Base-by-base conservation (phyloP, 2,329 filamentous ascomycete species). In the Thielaviopsis musarum region DNA sequence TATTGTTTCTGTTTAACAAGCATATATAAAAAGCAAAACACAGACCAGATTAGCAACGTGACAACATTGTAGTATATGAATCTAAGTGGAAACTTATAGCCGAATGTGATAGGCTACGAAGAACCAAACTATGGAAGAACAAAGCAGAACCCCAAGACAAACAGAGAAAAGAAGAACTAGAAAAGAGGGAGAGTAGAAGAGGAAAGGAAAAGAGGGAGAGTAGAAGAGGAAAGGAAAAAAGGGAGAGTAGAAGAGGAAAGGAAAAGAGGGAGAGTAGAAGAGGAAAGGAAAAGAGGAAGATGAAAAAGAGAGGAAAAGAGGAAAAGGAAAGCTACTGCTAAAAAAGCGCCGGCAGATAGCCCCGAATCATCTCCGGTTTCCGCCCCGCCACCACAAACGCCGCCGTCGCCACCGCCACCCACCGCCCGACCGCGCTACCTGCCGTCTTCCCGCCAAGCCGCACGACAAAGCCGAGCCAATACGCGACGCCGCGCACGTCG, bases 381-480 rank as follows among this genome's bases (percentile, higher is more conserved):
- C 41, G 41, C 21, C 38, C 49, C 26, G 55, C 48, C 28, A 30
- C 58, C 45, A 45, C 62, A 15, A 52, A 41, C 15, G 56, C 57
- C 22, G 59, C 52, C 3, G 59, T 49, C 21, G 54, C 22, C 21
- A 62, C 51, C 5, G 70, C 45, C 56, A 67, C 64, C 78, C 80
- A 82, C 65, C 78, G 72, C 59, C 77, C 10, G 58, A 80, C 72
- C 68, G 74, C 75, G 69, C 74, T 74, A 71, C 75, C 75, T 30
- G 69, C 69, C 61, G 72, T 71, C 62, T 72, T 72, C 30, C 75
- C 73, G 41, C 81, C 81, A 48, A 83, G 72, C 7, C 75, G 70
- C 19, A 78, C 62, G 38, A 83, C 58, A 49, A 83, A 66, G 61
- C 72, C 67, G 21, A 76, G 1, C 77, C 80, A 84, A 69, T 83